Conservation (phyloP, 768 basidiomycete genomes). For the Tricholoma flavovirens region DNA sequence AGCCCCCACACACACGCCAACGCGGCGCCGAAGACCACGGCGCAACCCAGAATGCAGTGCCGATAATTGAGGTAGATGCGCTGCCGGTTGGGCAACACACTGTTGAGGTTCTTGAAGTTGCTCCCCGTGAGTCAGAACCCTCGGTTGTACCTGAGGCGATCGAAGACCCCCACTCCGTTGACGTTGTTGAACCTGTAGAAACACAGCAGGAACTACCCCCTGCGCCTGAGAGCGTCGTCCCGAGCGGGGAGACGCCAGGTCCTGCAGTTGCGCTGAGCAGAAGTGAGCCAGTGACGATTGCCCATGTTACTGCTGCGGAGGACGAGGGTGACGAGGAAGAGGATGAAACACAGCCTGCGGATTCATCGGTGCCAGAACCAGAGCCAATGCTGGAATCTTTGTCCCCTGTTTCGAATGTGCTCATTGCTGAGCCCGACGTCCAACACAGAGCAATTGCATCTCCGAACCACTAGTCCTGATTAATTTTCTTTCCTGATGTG, state of each 20-base stretch:
- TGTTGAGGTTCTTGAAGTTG: not conserved
- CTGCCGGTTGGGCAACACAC: too few species aligned
- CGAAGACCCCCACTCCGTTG: not conserved
- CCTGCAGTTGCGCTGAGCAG: slow-evolving; percentile 3
- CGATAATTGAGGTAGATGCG: not conserved
- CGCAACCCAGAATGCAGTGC: slow-evolving; percentile 3
- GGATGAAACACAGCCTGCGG: not conserved
- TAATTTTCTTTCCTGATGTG: not conserved
- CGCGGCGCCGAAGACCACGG: slow-evolving; percentile 2
- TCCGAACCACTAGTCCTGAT: not conserved
- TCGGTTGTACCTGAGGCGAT: not conserved
- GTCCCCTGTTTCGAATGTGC: not conserved
- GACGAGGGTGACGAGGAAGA: not conserved
- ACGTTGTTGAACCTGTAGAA: not conserved
- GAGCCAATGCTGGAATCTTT: not conserved
- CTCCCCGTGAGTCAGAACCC: not conserved
- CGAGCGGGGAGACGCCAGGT: slow-evolving; percentile 2
- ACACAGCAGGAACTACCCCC: not conserved
- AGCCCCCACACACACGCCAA: slow-evolving; percentile 6
- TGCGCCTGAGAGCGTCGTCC: slow-evolving; percentile 4
- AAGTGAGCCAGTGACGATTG: not conserved
- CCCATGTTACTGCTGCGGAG: not conserved
- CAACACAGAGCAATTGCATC: not conserved
- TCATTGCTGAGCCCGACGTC: not conserved
- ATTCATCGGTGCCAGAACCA: not conserved